These are phyloP conservation scores for Cadophora gregata DNA, from an alignment of 2,329 filamentous ascomycete species.

Conservation along the genomic window DNA sequence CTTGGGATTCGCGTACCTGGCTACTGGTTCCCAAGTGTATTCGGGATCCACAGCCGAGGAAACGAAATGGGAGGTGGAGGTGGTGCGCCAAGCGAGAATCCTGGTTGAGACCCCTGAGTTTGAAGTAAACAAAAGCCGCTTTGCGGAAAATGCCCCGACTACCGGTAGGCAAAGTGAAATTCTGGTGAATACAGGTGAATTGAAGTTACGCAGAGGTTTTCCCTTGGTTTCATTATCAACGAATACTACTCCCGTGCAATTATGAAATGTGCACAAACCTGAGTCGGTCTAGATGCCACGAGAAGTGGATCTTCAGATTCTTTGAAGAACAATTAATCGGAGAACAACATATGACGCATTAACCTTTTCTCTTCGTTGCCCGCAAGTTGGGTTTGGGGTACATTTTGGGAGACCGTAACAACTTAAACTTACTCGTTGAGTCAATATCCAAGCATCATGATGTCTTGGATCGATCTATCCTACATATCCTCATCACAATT, in stretches of 20 bases:
- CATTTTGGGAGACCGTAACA: too few species aligned
- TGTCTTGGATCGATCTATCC: not conserved
- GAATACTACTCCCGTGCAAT: not conserved
- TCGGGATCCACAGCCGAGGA: not conserved
- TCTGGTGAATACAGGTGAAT: not conserved
- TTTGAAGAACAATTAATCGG: too few species aligned
- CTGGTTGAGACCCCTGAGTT: not conserved
- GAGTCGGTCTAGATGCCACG: too few species aligned
- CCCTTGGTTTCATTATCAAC: not conserved
- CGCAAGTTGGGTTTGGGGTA: too few species aligned
- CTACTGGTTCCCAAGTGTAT: not conserved
- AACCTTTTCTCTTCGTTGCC: too few species aligned
- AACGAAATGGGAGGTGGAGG: not conserved
- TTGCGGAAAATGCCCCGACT: not conserved
- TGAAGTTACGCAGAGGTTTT: not conserved
- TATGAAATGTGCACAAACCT: too few species aligned
- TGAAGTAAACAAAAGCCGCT: not conserved
- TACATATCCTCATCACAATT: not conserved
- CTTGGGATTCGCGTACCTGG: not conserved
- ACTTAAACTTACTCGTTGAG: not conserved
- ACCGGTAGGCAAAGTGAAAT: not conserved
- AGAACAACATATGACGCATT: too few species aligned
- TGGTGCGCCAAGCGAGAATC: constrained; percentile 7
- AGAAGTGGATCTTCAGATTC: too few species aligned
- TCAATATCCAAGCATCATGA: not conserved